Conservation (phyloP, 1,139 yeast species). For the Suhomyces chickasaworum region DNA sequence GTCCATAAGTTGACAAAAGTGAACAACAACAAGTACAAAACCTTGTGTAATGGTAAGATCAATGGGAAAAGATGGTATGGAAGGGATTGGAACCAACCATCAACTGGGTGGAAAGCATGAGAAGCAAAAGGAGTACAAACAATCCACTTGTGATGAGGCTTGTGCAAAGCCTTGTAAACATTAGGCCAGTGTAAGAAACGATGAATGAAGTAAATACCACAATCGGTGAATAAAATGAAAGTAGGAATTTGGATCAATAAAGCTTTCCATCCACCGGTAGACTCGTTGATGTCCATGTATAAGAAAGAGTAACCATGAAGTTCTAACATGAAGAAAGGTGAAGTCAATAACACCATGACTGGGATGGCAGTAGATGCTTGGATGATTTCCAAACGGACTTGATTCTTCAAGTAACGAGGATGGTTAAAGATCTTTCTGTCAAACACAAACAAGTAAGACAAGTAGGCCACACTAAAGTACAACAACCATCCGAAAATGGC, state of each 20-base stretch:
- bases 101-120: slow-evolving; percentile 98
- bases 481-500: slow-evolving; percentile 82
- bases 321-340: slow-evolving; percentile 87
- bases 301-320: slow-evolving; percentile 79
- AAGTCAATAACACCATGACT: slow-evolving; percentile 78
- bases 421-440: slow-evolving; percentile 91
- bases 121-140: slow-evolving; percentile 98
- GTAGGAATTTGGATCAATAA: slow-evolving; percentile 66
- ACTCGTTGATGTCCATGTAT: slow-evolving; percentile 63
- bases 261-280: slow-evolving; percentile 71
- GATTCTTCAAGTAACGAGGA: slow-evolving; percentile 93
- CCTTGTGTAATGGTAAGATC: slow-evolving; percentile 87
- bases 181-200: slow-evolving; percentile 90
- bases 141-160: slow-evolving; percentile 99
- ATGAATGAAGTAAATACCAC: slow-evolving; percentile 87
- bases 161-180: slow-evolving; percentile 83
- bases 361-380: slow-evolving; percentile 86
- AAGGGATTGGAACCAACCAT: slow-evolving; percentile 88
- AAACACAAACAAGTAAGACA: slow-evolving; percentile 75
- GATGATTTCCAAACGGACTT: slow-evolving; percentile 77
- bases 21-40: slow-evolving; percentile 76
- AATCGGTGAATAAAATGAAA: slow-evolving; percentile 89
- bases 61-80: slow-evolving; percentile 93
- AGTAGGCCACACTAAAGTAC: slow-evolving; percentile 72
- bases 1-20: slow-evolving; percentile 97